phyloP scores from a whole-genome alignment of 805 yeast species.

The Ogataea henricii region DNA sequence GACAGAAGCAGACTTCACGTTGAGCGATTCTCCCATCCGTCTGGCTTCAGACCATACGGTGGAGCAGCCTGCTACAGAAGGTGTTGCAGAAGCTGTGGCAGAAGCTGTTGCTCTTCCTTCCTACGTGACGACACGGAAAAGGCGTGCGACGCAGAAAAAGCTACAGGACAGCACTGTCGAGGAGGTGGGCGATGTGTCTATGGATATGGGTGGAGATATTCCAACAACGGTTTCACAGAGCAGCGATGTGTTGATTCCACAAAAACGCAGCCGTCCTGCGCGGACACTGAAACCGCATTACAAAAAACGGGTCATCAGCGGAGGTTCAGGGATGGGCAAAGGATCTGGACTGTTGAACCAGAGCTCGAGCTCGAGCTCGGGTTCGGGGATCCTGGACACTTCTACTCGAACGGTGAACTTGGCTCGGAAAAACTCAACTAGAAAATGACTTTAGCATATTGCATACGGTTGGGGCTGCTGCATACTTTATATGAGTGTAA shows the following conservation, averaged over 20 bases:
- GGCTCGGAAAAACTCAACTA: not conserved
- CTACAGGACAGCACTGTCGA: not conserved
- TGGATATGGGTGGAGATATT: not conserved
- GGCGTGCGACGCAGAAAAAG: not conserved
- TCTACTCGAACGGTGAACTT: not conserved
- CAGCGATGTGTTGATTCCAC: not conserved
- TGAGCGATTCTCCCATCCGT: constrained; percentile 2
- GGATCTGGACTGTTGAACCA: not conserved
- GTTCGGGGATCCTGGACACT: not conserved
- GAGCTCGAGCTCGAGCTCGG: not conserved
- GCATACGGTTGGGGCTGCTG: not conserved
- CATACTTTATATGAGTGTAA: constrained; percentile 1
- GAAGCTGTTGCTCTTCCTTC: not conserved
- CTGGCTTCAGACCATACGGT: not conserved
- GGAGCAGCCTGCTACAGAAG: no score
- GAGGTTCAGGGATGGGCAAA: not conserved
- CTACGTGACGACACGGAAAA: not conserved
- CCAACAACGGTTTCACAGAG: not conserved
- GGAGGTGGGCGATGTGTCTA: not conserved
- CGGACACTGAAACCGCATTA: not conserved
- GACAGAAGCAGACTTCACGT: constrained; percentile 3
- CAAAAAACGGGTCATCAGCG: not conserved
- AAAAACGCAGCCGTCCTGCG: not conserved
- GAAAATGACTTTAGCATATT: not conserved
- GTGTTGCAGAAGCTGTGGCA: not conserved